Base-by-base conservation (phyloP, 1,139 yeast species). In the Saccharomycopsis hybrid region DNA sequence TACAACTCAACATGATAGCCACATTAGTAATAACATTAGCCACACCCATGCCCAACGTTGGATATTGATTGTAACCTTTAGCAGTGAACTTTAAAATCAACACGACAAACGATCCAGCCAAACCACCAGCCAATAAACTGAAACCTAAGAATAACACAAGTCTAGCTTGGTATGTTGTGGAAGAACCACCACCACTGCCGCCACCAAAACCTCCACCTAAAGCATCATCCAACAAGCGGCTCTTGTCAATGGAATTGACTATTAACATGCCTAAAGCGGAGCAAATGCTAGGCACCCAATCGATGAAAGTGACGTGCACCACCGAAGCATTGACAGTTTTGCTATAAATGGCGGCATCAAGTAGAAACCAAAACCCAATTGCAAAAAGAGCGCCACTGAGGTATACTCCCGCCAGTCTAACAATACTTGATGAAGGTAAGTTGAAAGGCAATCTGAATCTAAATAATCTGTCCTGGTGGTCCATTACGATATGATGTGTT, bases 21-120 rank as follows among this genome's bases (percentile, higher is more conserved):
- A 80, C 78, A 62, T 92, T 89, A 51, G 90, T 81, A 29, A 85
- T 76, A 46, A 92, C 89, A 65, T 92, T 92, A 55, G 88, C 82
- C 30, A 89, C 78, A 13, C 98, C 99, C 96, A 92, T 90, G 4
- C 94, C 92, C 52, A 90, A 74, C 1, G 97, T 89, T 41, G 97
- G 97, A 73, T 83, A 82, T 36, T 76, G 69, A 29, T 75, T 71
- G 64, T 78, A 86, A 58, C 85, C 85, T 56, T 88, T 87, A 60
- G 88, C 73, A 54, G 90, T 68, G 65, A 86, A 92, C 65, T 92
- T 87, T 60, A 92, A 73, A 44, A 90, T 85, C 57, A 92, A 73
- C 18, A 92, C 92, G 65, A 89, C 89, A 58, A 92, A 78, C 5
- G 95, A 82, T 1, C 97, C 97, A 25, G 97, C 89, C 57, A 92